These are phyloP conservation scores for Xenosphaeropsis pyriputrescens DNA, from an alignment of 2,329 filamentous ascomycete genomes.

Conservation along the genomic window DNA sequence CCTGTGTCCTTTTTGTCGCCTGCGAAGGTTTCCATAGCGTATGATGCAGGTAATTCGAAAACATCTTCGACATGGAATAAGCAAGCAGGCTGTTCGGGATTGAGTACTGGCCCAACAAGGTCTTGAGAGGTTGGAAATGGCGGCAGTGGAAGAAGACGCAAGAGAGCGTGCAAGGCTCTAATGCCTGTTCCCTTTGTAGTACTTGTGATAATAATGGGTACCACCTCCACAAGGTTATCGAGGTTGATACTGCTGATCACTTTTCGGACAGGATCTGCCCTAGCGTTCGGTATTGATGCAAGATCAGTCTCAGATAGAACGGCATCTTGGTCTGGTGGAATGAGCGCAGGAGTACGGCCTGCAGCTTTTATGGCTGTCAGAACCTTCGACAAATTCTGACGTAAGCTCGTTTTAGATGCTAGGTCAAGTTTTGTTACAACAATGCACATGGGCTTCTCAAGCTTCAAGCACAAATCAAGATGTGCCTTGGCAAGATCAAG, in stretches of 20 bases:
- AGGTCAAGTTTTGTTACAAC: slow-evolving; percentile 86
- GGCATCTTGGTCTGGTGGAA: slow-evolving; percentile 42
- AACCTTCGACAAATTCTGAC: slow-evolving; percentile 56
- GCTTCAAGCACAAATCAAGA: slow-evolving; percentile 69
- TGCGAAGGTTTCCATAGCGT: slow-evolving; percentile 28
- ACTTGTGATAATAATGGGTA: slow-evolving; percentile 82
- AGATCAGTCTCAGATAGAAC: slow-evolving; percentile 30
- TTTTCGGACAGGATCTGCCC: slow-evolving; percentile 41
- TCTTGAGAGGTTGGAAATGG: slow-evolving; percentile 35
- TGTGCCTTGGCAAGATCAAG: slow-evolving; percentile 67
- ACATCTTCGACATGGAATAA: slow-evolving; percentile 88
- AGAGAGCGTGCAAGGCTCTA: slow-evolving; percentile 64
- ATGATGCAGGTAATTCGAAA: slow-evolving; percentile 58
- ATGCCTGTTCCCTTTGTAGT: slow-evolving; percentile 76
- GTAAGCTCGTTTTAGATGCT: slow-evolving; percentile 58
- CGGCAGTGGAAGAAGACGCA: slow-evolving; percentile 62
- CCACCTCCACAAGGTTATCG: slow-evolving; percentile 24
- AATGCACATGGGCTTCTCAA: slow-evolving; percentile 64
- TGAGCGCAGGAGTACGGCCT: slow-evolving; percentile 58
- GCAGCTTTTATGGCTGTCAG: slow-evolving; percentile 65
- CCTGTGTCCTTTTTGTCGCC: slow-evolving; percentile 32
- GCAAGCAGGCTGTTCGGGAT: slow-evolving; percentile 43
- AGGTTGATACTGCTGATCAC: slow-evolving; percentile 34
- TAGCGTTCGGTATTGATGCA: slow-evolving; percentile 36
- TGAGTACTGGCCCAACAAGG: slow-evolving; percentile 34